phyloP scores from a whole-genome alignment of 2,329 filamentous ascomycete genomes.

The Dothistroma pini region DNA sequence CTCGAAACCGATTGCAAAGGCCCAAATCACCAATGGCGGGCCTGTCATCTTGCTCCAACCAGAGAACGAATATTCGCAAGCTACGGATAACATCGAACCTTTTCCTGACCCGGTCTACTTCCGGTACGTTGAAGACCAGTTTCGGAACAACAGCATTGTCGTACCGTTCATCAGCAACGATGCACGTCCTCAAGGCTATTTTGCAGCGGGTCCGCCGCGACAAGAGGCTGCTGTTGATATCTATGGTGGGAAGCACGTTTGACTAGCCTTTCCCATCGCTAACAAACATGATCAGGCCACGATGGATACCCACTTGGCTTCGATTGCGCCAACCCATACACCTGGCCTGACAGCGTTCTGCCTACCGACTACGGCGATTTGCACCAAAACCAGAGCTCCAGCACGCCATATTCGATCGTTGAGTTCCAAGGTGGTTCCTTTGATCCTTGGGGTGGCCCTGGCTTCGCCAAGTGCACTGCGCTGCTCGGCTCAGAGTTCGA shows the following conservation, averaged over 20 bases:
- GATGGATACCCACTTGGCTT: constrained; percentile 62
- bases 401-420: constrained; percentile 61
- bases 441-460: constrained; percentile 69
- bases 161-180: constrained; percentile 76
- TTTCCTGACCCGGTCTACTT: constrained; percentile 69
- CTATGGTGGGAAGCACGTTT: constrained; percentile 47
- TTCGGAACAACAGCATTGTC: constrained; percentile 63
- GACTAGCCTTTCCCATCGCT: not conserved
- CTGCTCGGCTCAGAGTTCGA: constrained; percentile 71
- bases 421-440: constrained; percentile 55
- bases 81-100: constrained; percentile 26
- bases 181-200: constrained; percentile 56
- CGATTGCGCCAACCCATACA: constrained; percentile 58
- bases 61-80: constrained; percentile 72
- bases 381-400: constrained; percentile 60
- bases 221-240: constrained; percentile 53
- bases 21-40: constrained; percentile 78
- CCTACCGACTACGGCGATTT: constrained; percentile 54
- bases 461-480: constrained; percentile 63
- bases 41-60: constrained; percentile 75
- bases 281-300: constrained; percentile 50
- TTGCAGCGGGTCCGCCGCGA: constrained; percentile 48
- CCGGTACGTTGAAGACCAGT: constrained; percentile 63
- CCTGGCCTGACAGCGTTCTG: constrained; percentile 57
- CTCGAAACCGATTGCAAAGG: constrained; percentile 63